A percentile compares a stretch with the other conserved stretches of the same genome.
Conservation (phyloP, 805 yeast species). For the Metschnikowia sp. region DNA sequence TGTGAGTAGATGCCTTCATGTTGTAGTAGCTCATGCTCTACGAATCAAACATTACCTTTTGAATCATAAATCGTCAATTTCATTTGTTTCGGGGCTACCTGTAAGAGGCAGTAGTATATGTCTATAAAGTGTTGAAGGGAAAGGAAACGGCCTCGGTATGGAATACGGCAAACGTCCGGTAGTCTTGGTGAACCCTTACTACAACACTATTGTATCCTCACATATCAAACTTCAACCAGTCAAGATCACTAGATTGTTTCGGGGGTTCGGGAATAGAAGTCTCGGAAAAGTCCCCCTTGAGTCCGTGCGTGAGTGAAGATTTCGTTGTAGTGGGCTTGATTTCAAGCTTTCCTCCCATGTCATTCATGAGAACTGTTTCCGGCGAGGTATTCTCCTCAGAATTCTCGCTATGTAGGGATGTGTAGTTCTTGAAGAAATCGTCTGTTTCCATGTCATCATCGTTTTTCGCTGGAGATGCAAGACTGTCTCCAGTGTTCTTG, state of each 20-base stretch:
- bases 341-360: slow-evolving; percentile 13
- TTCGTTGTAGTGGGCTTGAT: slow-evolving; percentile 15
- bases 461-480: slow-evolving; percentile 13
- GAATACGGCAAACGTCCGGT: too few species aligned
- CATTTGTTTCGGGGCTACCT: too few species aligned
- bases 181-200: too few species aligned
- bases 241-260: slow-evolving; percentile 24
- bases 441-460: slow-evolving; percentile 18
- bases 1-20: too few species aligned
- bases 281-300: slow-evolving; percentile 7
- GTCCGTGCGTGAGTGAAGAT: slow-evolving; percentile 19
- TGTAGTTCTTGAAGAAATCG: slow-evolving; percentile 24
- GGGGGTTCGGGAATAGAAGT: not conserved
- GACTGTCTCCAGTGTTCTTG: slow-evolving; percentile 2
- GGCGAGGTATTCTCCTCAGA: slow-evolving; percentile 14
- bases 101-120: too few species aligned
- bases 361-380: slow-evolving; percentile 8
- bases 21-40: too few species aligned
- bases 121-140: too few species aligned
- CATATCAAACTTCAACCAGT: slow-evolving; percentile 33
- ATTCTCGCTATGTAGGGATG: slow-evolving; percentile 19
- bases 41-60: too few species aligned
- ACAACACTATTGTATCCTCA: not conserved
- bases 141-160: too few species aligned
- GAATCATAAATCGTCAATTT: too few species aligned